These are phyloP conservation scores for Strigomonas oncopelti DNA, from an alignment of 208 protist species.

Conservation along the genomic window DNA sequence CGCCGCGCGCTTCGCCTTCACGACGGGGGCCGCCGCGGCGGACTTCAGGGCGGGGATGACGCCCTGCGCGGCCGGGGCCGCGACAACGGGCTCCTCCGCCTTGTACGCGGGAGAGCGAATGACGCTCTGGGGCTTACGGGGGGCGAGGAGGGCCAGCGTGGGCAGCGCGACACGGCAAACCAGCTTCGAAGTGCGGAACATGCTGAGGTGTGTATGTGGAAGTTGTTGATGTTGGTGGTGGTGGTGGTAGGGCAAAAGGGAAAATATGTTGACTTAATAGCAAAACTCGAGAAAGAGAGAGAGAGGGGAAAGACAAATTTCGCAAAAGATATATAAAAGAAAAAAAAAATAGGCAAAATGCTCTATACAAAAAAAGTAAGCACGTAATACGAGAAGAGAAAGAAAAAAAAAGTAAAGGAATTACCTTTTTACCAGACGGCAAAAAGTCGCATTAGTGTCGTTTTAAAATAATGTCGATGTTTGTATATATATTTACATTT, in stretches of 20 bases:
- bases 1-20: neutral
- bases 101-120: neutral
- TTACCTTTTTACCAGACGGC: slow-evolving; percentile 4
- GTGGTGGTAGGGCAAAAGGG: neutral
- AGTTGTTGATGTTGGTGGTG: neutral
- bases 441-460: too few relatives aligned
- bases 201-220: neutral
- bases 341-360: slow-evolving; percentile 7
- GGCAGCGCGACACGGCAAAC: slow-evolving; percentile 12
- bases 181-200: slow-evolving; percentile 16
- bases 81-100: neutral
- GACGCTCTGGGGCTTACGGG: neutral
- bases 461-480: too few relatives aligned
- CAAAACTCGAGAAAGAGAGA: too few relatives aligned
- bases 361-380: neutral
- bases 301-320: too few relatives aligned
- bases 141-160: slow-evolving; percentile 12
- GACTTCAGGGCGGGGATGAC: neutral
- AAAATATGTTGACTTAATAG: neutral
- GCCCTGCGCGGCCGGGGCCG: slow-evolving; percentile 9
- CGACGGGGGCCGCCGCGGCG: neutral
- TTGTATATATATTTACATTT: too few relatives aligned
- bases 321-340: slow-evolving; percentile 4
- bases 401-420: neutral
- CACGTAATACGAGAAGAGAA: slow-evolving; percentile 2